Percentiles rank a stretch among this genome's conserved stretches.
Conservation (phyloP, 2,329 filamentous ascomycete genomes). For the Aciculosporium take region DNA sequence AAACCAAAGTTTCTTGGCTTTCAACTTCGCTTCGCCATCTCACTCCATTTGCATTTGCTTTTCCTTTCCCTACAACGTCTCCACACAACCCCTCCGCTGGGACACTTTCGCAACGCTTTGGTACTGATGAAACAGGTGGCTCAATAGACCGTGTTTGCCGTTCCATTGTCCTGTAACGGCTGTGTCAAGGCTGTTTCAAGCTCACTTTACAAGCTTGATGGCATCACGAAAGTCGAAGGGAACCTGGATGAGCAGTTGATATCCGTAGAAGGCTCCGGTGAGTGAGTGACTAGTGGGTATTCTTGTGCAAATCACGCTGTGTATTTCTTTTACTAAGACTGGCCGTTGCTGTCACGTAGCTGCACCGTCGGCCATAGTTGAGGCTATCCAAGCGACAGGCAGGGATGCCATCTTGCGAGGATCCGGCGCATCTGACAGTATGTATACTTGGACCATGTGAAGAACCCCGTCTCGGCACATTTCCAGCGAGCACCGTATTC, state of each 20-base stretch:
- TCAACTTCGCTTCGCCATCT: not conserved
- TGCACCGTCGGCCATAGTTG: slow-evolving; percentile 77
- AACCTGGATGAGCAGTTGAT: slow-evolving; percentile 74
- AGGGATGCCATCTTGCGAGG: slow-evolving; percentile 89
- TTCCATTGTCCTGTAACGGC: slow-evolving; percentile 79
- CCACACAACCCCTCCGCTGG: slow-evolving; percentile 7
- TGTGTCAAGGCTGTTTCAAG: slow-evolving; percentile 80
- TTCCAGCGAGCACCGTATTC: not conserved
- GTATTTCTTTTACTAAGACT: not conserved
- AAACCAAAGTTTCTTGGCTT: not conserved
- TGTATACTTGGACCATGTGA: slow-evolving; percentile 18
- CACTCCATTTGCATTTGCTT: not conserved
- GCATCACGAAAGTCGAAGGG: slow-evolving; percentile 70
- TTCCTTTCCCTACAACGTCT: not conserved
- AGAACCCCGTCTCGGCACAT: not conserved
- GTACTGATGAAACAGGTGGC: slow-evolving; percentile 22
- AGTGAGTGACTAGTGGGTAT: slow-evolving; percentile 23
- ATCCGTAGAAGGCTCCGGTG: slow-evolving; percentile 69
- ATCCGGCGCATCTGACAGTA: slow-evolving; percentile 73
- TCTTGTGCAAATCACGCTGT: not conserved
- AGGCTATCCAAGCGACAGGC: slow-evolving; percentile 77
- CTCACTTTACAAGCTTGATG: slow-evolving; percentile 60
- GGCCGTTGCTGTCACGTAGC: slow-evolving; percentile 29
- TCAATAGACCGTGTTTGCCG: slow-evolving; percentile 76
- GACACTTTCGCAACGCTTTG: not conserved